Base-by-base conservation (phyloP, 1,139 yeast genomes). In the Saccharomyces hybrid region DNA sequence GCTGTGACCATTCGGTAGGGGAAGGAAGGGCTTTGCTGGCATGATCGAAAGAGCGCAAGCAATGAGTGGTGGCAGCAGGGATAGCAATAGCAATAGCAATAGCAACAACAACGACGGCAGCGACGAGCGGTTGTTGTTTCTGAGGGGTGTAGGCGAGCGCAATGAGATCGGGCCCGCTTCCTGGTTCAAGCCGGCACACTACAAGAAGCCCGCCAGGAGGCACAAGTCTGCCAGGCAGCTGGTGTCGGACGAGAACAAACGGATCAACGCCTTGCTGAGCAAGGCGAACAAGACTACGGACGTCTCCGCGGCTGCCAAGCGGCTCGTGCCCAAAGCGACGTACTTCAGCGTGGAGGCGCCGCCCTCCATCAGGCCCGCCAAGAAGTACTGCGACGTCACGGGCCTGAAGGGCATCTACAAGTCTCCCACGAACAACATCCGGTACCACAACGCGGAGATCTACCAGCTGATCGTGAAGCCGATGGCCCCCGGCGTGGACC, bases 311-410 rank as follows among this genome's bases (percentile, higher is more conserved):
- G 52, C 34, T 8, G 48, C 28, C 56, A 52, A 16, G 47, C 48
- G 51, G 42, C 49, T 16, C 44, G 51, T 31, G 55, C 58, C 63
- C 52, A 57, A 63, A 31, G 65, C 86, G 4, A 83, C 88, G 0
- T 84, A 80, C 67, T 75, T 79, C 52, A 78, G 84, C 19, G 74
- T 91, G 7, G 82, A 81, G 34, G 96, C 97, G 0, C 96, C 97
- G 2, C 99, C 99, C 0, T 86, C 95, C 5, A 72, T 91, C 61
- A 78, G 76, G 62, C 98, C 98, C 0, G 75, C 77, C 21, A 88
- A 86, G 72, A 85, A 83, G 64, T 93, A 90, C 73, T 93, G 99
- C 73, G 99, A 93, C 70, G 83, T 93, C 52, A 93, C 99, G 0
- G 99, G 99, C 0, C 75, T 93, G 27, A 85, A 82, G 54, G 95